Percentiles rank a stretch among this genome's conserved stretches.
Conservation (phyloP, 371 early-diverging fungal genomes). For the Lichtheimia ornata region DNA sequence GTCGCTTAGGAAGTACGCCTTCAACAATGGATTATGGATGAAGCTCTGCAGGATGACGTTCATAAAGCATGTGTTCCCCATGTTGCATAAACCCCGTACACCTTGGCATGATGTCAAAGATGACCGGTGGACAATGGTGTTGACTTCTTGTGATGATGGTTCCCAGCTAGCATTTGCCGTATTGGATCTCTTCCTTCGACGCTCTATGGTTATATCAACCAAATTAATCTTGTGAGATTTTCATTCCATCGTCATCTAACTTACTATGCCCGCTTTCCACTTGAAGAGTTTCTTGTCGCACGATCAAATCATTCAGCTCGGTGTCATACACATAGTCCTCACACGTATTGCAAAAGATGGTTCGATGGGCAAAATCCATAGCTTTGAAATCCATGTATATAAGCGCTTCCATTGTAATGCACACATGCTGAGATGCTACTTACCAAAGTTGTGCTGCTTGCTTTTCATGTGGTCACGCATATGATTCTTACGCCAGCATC, state of each 20-base stretch:
- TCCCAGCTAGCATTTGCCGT: conserved; percentile 31
- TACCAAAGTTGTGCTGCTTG: conserved; percentile 68
- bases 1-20: conserved; percentile 86
- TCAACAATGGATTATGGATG: conserved; percentile 87
- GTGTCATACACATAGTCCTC: conserved; percentile 86
- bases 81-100: conserved; percentile 87
- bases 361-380: conserved; percentile 56
- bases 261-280: conserved; percentile 10
- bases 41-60: conserved; percentile 92
- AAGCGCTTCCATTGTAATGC: neutral
- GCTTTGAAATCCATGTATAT: conserved; percentile 17
- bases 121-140: conserved; percentile 47
- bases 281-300: conserved; percentile 55
- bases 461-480: conserved; percentile 62
- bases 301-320: conserved; percentile 64
- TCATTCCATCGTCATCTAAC: neutral
- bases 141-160: conserved; percentile 53
- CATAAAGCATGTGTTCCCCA: conserved; percentile 96
- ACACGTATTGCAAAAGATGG: conserved; percentile 78
- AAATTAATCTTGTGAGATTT: neutral
- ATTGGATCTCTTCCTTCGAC: conserved; percentile 28
- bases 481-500: conserved; percentile 72
- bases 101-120: conserved; percentile 62
- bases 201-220: neutral
- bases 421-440: neutral